Evolutionary conservation across 2,329 filamentous ascomycete genomes (phyloP).

Genomic region (Laburnicola sp.): DNA sequence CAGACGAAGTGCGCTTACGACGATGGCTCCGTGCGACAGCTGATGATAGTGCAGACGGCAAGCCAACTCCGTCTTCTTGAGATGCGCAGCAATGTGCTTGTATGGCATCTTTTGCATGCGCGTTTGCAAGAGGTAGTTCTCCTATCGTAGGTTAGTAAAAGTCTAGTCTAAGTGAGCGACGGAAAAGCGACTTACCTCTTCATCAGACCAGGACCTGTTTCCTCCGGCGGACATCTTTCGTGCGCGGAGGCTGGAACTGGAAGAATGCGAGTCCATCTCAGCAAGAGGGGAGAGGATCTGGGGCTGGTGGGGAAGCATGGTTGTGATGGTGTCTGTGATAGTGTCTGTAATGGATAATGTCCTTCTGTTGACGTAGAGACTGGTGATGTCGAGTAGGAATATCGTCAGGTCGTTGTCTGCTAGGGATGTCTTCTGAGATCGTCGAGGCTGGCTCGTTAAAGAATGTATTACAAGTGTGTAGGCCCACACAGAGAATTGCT

Average conservation of each 20-base stretch:
- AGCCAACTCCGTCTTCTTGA: slow-evolving; percentile 86
- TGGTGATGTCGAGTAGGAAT: slow-evolving; percentile 11
- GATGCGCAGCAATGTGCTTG: slow-evolving; percentile 81
- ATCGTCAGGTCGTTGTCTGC: slow-evolving; percentile 58
- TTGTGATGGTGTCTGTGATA: slow-evolving; percentile 25
- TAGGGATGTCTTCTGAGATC: no score
- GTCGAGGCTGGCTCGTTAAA: slow-evolving; percentile 44
- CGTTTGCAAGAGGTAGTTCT: slow-evolving; percentile 80
- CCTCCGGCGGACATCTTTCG: slow-evolving; percentile 72
- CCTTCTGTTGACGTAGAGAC: slow-evolving; percentile 34
- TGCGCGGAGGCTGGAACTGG: slow-evolving; percentile 61
- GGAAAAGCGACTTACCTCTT: slow-evolving; percentile 65
- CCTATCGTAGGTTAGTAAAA: slow-evolving; percentile 55
- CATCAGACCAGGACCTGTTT: slow-evolving; percentile 81
- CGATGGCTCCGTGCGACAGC: slow-evolving; percentile 80
- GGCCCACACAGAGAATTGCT: slow-evolving; percentile 43
- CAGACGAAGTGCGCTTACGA: slow-evolving; percentile 73
- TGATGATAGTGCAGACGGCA: slow-evolving; percentile 88
- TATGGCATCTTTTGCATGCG: slow-evolving; percentile 88
- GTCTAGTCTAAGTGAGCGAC: not conserved
- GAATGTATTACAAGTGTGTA: slow-evolving; percentile 43
- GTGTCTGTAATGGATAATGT: slow-evolving; percentile 38
- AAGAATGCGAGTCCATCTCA: slow-evolving; percentile 40
- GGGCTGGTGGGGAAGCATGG: slow-evolving; percentile 45
- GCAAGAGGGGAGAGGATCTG: slow-evolving; percentile 44